Base-by-base conservation (phyloP, 225 moss, liverwort and hornwort genomes). In the Pseudoscleropodium purum region DNA sequence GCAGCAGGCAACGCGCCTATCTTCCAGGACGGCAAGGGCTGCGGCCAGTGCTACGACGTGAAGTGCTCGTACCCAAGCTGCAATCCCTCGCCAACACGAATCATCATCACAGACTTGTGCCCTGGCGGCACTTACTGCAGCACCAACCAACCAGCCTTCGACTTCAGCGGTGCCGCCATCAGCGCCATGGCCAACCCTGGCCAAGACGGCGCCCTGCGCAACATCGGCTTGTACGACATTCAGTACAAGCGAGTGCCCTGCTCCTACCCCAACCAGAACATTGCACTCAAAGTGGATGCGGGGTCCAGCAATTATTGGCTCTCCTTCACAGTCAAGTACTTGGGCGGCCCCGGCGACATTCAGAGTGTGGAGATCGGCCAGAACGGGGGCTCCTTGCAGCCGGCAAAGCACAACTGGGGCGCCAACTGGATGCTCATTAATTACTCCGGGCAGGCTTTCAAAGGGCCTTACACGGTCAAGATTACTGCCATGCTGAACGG, bases 1-100 rank as follows among this genome's bases (percentile, higher is more conserved):
- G 84, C 84, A 19, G 84, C 84, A 67, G 84, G 67, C 68, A 84
- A 84, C 8, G 7, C 77, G 14, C 19, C 7, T 27, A 26, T 91
- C n/a, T 91, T 84, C 69, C 87, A 84, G 16, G 10, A 29, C 39
- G 91, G 87, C 36, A 39, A 70, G 30, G 91, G 87, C 8, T 91
- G 89, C 64, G 91, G 91, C 37, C 87, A 83, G 63, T 89, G 91
- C 65, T 91, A 87, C 57, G 87, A 91, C 59, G 91, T 88, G 36
- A 90, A 62, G 36, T 92, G 91, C 87, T 62, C 52, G 5, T 81
- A 90, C 43, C 47, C 87, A 10, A 18, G 54, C 20, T 92, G 90
- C 57, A 82, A 88, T 25, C 33, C 87, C 18, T n/a, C 65, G 56
- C 79, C 87, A 11, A 87, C 41, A 10, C 67, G 87, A 10, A 66